Conservation (phyloP, 495 filamentous ascomycete genomes). For the Cairneyella variabilis region DNA sequence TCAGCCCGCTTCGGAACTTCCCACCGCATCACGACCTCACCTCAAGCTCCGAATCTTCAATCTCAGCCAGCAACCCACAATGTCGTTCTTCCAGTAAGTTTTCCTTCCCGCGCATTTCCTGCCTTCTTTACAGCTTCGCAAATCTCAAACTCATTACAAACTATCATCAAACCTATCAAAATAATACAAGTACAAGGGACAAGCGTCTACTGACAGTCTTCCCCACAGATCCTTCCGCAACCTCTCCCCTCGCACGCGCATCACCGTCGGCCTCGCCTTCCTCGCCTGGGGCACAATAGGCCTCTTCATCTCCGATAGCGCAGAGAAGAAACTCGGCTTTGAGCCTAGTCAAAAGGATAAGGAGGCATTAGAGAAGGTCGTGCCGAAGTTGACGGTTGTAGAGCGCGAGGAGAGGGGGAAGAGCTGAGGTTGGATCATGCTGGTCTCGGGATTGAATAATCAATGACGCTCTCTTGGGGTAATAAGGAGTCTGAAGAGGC, state of each 20-base stretch:
- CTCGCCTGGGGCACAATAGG: conserved; percentile 62
- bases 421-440: conserved; percentile 1
- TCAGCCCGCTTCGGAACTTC: no score
- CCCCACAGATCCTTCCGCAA: conserved; percentile 52
- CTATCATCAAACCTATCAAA: no score
- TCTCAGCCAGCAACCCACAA: not conserved
- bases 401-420: conserved; percentile 28
- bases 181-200: no score
- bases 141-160: no score
- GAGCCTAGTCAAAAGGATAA: conserved; percentile 58
- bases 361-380: conserved; percentile 46
- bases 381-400: conserved; percentile 46
- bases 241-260: conserved; percentile 57
- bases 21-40: not conserved
- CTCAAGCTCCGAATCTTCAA: not conserved
- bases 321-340: conserved; percentile 60
- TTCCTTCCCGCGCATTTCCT: no score
- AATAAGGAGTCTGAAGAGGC: no score
- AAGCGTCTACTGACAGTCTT: no score
- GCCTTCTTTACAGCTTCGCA: no score
- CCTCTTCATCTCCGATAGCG: conserved; percentile 52
- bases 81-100: conserved; percentile 5
- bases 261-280: conserved; percentile 59
- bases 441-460: no score
- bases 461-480: no score